Base-by-base conservation (phyloP, 2,329 filamentous ascomycete genomes). In the Teratosphaeriaceae sp. region DNA sequence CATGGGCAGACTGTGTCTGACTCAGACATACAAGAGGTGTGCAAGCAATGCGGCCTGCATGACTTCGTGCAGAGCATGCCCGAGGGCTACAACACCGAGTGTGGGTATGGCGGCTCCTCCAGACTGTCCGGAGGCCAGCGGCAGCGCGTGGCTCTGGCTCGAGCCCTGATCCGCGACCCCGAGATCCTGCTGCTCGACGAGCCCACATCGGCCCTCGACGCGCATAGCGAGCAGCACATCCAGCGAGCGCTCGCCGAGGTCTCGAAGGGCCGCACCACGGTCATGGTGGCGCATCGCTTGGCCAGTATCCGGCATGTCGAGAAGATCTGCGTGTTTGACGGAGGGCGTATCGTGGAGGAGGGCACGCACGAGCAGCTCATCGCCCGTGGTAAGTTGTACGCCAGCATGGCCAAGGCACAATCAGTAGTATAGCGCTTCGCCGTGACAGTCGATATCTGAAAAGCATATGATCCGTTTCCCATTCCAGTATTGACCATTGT, bases 281-380 rank as follows among this genome's bases (percentile, higher is more conserved):
- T 92, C 2, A 84, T 84, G 2, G 84, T 92, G 9, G 86, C 86
- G 1, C 86, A 90, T 60, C 72, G 85, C 12, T 69, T 90, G 38
- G 82, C 82, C 0, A 90, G 84, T 11, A 80, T 89, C 16, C 84
- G 85, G 61, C 83, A 88, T 52, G 84, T 85, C 1, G 81, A 90
- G 60, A 68, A 81, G n/a, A 89, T 89, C 31, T 87, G 85, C 54
- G 84, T 90, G 0, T 77, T 92, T 37, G 83, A 84, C 9, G 74
- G 80, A 47, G 79, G 82, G 19, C 74, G 61, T 18, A 72, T 84
- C 27, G 66, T 78, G 1, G 79, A 84, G 56, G 64, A 68, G 43
- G 80, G 83, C n/a, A 73, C 72, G 16, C 79, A 84, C 56, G 65
- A 69, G 4, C 76, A 81, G 54, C 63, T 84, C 50, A 65, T 83